Evolutionary conservation across 345 rosid genomes (phyloP).

Genomic region (Populus deltoides): DNA sequence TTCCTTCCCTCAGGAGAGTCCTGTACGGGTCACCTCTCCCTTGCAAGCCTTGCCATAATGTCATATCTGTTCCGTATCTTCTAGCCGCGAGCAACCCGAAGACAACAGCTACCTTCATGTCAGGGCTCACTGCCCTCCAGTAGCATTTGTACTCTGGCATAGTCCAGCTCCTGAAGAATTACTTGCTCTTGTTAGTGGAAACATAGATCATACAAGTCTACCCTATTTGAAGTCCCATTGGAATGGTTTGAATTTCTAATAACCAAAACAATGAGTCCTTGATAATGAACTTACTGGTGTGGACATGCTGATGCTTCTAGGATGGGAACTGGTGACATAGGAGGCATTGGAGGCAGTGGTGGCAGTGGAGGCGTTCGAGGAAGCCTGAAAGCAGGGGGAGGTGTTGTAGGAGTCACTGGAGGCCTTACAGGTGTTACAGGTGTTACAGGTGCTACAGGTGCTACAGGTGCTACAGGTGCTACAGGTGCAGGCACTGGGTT

Average conservation of each 20-base stretch:
- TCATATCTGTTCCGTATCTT: conserved; percentile 58
- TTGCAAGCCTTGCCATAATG: conserved; percentile 56
- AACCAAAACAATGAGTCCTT: too few relatives aligned
- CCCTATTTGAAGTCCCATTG: neutral
- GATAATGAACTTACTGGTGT: conserved; percentile 53
- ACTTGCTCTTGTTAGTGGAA: neutral
- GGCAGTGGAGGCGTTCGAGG: conserved; percentile 60
- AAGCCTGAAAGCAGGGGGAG: conserved; percentile 45
- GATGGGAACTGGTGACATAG: conserved; percentile 54
- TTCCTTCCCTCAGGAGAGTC: conserved; percentile 77
- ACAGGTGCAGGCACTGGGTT: conserved; percentile 20
- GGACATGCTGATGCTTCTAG: conserved; percentile 74
- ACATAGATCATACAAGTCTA: neutral
- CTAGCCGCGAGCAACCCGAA: conserved; percentile 60
- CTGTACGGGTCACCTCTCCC: conserved; percentile 72
- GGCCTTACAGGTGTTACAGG: conserved; percentile 22
- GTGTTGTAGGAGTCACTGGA: neutral
- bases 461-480: conserved; percentile 19
- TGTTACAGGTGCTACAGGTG: neutral
- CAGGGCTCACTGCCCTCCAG: conserved; percentile 69
- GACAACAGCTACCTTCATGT: conserved; percentile 57
- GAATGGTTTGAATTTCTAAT: too few relatives aligned
- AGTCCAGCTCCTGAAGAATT: conserved; percentile 53
- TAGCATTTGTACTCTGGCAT: conserved; percentile 69
- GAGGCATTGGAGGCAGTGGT: conserved; percentile 45